Base-by-base conservation (phyloP, 139 green algal genomes). In the Chlorella ohadii region DNA sequence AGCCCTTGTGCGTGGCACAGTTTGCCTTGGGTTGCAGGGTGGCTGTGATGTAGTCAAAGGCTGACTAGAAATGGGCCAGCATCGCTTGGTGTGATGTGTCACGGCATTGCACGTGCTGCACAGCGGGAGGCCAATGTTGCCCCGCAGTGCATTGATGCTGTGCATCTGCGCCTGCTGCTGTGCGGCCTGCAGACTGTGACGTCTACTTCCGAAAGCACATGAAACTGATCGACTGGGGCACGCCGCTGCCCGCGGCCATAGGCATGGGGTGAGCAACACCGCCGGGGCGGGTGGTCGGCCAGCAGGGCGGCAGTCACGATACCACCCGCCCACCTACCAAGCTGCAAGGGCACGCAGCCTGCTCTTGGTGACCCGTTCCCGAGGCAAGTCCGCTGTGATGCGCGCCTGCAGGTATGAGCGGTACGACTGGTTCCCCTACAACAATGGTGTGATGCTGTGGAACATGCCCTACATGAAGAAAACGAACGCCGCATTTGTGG, bases 201-300 rank as follows among this genome's bases (percentile, higher is more conserved):
- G 59, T 82, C 0, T 82, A 61, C 76, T 82, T 82, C 36, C 76
- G 76, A 0, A 31, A 72, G 13, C 76, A 61, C 36, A 82, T 82
- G 76, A 82, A 82, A 39, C 59, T 82, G 57, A 31, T 82, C 4
- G 76, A 82, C 38, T 82, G 76, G 76, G 76, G 76, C 76, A 72
- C 59, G 27, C 76, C 76, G 16, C 57, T 82, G 57, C 76, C 76
- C 4, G 57, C 59, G 0, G 76, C 76, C 0, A 16, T 82, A 17
- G 76, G 76, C 59, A 67, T 82, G 36, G 76, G 76, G 76, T 82
- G 38, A 71, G 76, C 9, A 4, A n/a, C n/a, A n/a, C n/a, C n/a
- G n/a, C n/a, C n/a, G n/a, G n/a, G n/a, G n/a, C n/a, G n/a, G n/a
- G n/a, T n/a, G n/a, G n/a, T n/a, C n/a, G n/a, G n/a, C n/a, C n/a